These are phyloP conservation scores for Tricholoma saponaceum DNA, from an alignment of 768 basidiomycete species.

Conservation along the genomic window DNA sequence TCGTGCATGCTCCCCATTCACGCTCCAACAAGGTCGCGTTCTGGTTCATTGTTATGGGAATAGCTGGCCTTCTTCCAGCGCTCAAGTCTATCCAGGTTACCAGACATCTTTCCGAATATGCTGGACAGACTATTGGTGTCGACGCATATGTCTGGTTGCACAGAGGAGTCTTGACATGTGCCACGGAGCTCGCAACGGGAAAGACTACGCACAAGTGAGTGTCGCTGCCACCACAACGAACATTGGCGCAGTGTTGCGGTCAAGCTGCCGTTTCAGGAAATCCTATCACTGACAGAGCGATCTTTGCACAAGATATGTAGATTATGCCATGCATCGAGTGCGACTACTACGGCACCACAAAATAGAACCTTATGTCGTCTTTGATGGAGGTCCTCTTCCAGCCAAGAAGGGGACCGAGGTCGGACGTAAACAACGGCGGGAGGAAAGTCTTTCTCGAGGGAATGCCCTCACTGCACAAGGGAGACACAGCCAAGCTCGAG, in stretches of 20 bases:
- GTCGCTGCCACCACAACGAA: slow-evolving; percentile 1
- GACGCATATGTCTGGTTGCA: slow-evolving; percentile 97
- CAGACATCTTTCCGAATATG: slow-evolving; percentile 74
- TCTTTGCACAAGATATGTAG: slow-evolving; percentile 68
- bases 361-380: slow-evolving; percentile 88
- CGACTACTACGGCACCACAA: slow-evolving; percentile 80
- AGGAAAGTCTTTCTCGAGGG: slow-evolving; percentile 73
- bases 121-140: slow-evolving; percentile 83
- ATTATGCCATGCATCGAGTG: slow-evolving; percentile 93
- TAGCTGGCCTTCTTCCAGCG: slow-evolving; percentile 83
- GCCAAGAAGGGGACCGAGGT: slow-evolving; percentile 91
- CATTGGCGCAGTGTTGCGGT: no score
- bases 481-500: slow-evolving; percentile 75
- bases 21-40: background rate
- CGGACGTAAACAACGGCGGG: slow-evolving; percentile 70
- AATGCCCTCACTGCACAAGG: slow-evolving; percentile 74
- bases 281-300: background rate
- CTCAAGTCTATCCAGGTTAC: slow-evolving; percentile 86
- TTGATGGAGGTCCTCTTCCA: slow-evolving; percentile 93
- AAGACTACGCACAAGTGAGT: slow-evolving; percentile 79
- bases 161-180: slow-evolving; percentile 85
- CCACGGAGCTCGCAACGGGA: slow-evolving; percentile 85
- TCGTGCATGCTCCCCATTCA: background rate
- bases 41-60: slow-evolving; percentile 66
- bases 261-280: no score